Conservation (phyloP, 148 eudicot species). For the Rhododendron kiyosumense region DNA sequence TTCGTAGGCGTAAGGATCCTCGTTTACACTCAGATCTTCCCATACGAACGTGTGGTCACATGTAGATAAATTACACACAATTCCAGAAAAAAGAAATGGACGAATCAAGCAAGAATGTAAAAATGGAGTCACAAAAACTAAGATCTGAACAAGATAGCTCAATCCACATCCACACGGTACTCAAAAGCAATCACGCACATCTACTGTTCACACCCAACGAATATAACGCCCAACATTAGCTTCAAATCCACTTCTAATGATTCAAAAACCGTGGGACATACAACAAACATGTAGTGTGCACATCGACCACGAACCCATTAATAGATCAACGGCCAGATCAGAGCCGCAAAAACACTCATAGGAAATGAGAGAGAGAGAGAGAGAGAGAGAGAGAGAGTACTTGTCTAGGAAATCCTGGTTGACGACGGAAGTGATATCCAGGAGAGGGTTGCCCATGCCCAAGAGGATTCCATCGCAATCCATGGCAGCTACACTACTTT, state of each 20-base stretch:
- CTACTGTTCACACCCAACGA: neutral
- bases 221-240: neutral
- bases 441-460: conserved; percentile 27
- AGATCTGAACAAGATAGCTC: neutral
- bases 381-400: conserved; percentile 20
- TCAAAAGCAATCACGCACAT: neutral
- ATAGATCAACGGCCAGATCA: neutral
- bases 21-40: neutral
- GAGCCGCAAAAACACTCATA: neutral
- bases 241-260: neutral
- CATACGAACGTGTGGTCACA: neutral
- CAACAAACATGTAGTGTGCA: neutral
- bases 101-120: neutral
- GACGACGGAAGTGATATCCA: conserved; percentile 58
- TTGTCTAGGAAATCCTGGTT: conserved; percentile 57
- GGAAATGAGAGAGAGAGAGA: neutral
- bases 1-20: neutral
- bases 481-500: neutral
- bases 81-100: neutral
- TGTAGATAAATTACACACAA: neutral
- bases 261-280: neutral
- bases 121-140: neutral
- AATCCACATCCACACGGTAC: neutral
- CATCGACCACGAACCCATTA: neutral
- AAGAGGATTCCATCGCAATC: conserved; percentile 17